Percentiles rank a stretch among this genome's conserved stretches.
Evolutionary conservation across 2,329 filamentous ascomycete species (phyloP).

Genomic region (Periglandula ipomoeae): DNA sequence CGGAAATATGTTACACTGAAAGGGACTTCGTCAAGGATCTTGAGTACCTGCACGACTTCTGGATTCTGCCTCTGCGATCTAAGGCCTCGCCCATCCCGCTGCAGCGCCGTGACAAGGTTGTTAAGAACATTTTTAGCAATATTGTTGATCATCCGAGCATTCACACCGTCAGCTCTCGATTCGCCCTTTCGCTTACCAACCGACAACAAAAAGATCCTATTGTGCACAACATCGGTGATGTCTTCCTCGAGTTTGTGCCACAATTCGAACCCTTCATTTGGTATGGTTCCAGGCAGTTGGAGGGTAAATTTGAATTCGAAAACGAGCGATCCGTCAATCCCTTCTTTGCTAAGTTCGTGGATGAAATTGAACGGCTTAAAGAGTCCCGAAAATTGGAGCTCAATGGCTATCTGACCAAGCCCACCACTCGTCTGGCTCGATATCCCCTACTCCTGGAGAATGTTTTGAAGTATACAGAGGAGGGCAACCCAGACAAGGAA

Average conservation of each 20-base stretch:
- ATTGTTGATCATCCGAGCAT: slow-evolving; percentile 77
- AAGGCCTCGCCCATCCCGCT: slow-evolving; percentile 82
- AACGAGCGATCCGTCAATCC: slow-evolving; percentile 84
- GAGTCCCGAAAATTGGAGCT: slow-evolving; percentile 94
- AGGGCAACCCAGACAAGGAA: slow-evolving; percentile 79
- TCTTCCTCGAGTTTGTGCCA: slow-evolving; percentile 86
- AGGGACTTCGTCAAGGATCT: slow-evolving; percentile 98
- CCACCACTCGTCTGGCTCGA: slow-evolving; percentile 86
- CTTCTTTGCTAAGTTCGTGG: slow-evolving; percentile 82
- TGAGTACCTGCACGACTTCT: slow-evolving; percentile 96
- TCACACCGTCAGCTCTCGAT: slow-evolving; percentile 78
- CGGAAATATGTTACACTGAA: slow-evolving; percentile 97
- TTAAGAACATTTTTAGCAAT: slow-evolving; percentile 91
- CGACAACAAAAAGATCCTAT: slow-evolving; percentile 86
- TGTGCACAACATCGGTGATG: slow-evolving; percentile 82
- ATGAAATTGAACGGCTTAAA: slow-evolving; percentile 91
- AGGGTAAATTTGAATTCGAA: slow-evolving; percentile 97
- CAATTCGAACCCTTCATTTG: slow-evolving; percentile 93
- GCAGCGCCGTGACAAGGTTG: slow-evolving; percentile 78
- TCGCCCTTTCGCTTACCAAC: slow-evolving; percentile 80
- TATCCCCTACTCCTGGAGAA: slow-evolving; percentile 90
- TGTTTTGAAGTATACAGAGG: slow-evolving; percentile 83
- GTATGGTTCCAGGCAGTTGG: slow-evolving; percentile 91
- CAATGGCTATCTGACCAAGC: slow-evolving; percentile 96
- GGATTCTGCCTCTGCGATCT: slow-evolving; percentile 85